phyloP scores from a whole-genome alignment of 495 filamentous ascomycete species.

The Barbatosphaeria neglecta region DNA sequence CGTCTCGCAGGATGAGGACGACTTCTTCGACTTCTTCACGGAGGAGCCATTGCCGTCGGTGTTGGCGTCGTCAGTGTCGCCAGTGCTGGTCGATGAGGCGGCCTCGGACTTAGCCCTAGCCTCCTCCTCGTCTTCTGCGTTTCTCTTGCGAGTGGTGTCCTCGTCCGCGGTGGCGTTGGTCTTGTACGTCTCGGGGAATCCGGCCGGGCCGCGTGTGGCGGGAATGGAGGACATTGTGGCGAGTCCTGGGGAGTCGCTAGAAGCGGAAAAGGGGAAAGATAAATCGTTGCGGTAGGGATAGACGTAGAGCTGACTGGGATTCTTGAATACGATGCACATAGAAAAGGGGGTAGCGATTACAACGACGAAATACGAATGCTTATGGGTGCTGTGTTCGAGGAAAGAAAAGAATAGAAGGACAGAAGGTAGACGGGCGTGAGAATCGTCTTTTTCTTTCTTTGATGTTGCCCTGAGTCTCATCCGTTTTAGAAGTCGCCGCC shows the following conservation, averaged over 20 bases:
- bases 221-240: neutral
- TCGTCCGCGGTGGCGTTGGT: neutral
- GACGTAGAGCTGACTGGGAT: neutral
- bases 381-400: neutral
- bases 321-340: neutral
- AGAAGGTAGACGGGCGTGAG: neutral
- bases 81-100: neutral
- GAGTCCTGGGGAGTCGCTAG: neutral
- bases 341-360: neutral
- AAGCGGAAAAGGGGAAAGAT: neutral
- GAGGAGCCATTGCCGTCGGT: neutral
- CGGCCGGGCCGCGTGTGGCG: neutral
- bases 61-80: neutral
- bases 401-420: neutral
- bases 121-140: neutral
- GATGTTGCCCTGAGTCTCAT: too few relatives aligned
- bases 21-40: too few relatives aligned
- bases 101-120: neutral
- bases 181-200: neutral
- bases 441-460: neutral
- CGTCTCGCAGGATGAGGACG: neutral
- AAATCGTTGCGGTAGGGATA: neutral
- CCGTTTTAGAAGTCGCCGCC: too few relatives aligned
- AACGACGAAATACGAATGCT: neutral
- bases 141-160: neutral